Evolutionary conservation across 2,329 filamentous ascomycete species (phyloP).

Genomic region (Arthrobotrys conoides): DNA sequence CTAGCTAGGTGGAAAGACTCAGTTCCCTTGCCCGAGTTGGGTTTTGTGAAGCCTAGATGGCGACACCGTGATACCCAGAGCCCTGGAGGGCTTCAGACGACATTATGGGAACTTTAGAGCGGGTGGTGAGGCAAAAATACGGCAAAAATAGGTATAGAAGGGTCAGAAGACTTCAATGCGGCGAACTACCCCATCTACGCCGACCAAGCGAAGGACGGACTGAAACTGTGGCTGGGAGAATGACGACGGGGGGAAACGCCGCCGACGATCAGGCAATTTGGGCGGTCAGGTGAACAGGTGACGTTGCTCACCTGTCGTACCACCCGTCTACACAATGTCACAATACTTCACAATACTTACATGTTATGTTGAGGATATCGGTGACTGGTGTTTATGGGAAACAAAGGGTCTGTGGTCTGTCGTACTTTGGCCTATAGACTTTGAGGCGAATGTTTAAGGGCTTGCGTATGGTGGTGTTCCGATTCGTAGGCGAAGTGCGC

Average conservation of each 20-base stretch:
- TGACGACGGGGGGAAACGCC: neutral
- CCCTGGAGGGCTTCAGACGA: neutral
- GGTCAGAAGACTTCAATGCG: constrained; percentile 53
- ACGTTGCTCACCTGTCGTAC: constrained; percentile 43
- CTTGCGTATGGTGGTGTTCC: constrained; percentile 8
- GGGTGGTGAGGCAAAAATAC: constrained; percentile 39
- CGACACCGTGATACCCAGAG: neutral
- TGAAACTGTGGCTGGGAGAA: neutral
- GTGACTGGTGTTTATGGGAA: constrained; percentile 8
- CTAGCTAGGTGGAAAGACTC: neutral
- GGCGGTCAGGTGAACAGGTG: constrained; percentile 40
- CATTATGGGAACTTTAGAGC: neutral
- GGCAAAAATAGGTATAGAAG: constrained; percentile 5
- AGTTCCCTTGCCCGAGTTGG: neutral
- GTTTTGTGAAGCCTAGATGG: constrained; percentile 13
- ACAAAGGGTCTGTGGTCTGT: neutral
- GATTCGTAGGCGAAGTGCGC: constrained; percentile 7
- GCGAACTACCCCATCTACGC: constrained; percentile 44
- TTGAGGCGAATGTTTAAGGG: neutral
- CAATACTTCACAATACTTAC: constrained; percentile 11
- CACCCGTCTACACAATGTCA: constrained; percentile 21
- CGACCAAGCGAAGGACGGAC: constrained; percentile 9
- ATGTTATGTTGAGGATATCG: neutral
- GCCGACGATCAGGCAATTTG: constrained; percentile 35
- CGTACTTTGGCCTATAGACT: neutral